Percentiles rank a stretch among this genome's conserved stretches.
These are phyloP conservation scores for Paramecium caudatum DNA, from an alignment of 73 alveolate species.

Conservation along the genomic window DNA sequence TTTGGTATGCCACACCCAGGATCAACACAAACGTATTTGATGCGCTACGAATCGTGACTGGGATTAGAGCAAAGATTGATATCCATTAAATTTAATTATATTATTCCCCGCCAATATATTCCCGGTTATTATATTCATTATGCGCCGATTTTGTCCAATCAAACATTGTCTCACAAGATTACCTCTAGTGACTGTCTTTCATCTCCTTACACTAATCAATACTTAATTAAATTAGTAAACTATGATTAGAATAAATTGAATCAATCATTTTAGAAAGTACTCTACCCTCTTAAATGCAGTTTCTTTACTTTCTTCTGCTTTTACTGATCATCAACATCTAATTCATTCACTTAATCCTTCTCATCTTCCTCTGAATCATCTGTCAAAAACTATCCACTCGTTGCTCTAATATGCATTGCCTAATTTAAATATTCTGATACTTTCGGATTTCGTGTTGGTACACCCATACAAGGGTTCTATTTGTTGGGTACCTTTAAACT, in stretches of 20 bases:
- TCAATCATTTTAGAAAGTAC: slow-evolving; percentile 63
- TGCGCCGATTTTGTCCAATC: neutral
- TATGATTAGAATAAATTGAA: no score
- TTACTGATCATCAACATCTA: neutral
- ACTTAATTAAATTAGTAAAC: no score
- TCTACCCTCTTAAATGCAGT: slow-evolving; percentile 4
- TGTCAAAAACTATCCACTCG: neutral
- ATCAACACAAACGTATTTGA: slow-evolving; percentile 60
- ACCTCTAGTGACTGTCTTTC: no score
- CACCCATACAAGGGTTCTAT: slow-evolving; percentile 62
- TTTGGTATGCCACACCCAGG: slow-evolving; percentile 6
- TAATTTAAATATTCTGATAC: neutral
- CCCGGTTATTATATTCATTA: slow-evolving; percentile 43
- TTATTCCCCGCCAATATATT: slow-evolving; percentile 36
- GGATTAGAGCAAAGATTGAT: slow-evolving; percentile 17
- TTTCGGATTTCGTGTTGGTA: slow-evolving; percentile 57
- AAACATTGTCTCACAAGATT: no score
- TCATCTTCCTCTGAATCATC: neutral
- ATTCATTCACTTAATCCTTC: neutral
- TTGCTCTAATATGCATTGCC: slow-evolving; percentile 11
- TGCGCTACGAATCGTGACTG: slow-evolving; percentile 7
- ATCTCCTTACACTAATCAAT: no score
- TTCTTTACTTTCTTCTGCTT: neutral
- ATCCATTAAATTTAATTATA: slow-evolving; percentile 40
- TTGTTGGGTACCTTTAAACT: slow-evolving; percentile 48